Percentiles rank a stretch among this genome's conserved stretches.
phyloP scores from a whole-genome alignment of 305 asterid species.

The Rubia tinctorum region DNA sequence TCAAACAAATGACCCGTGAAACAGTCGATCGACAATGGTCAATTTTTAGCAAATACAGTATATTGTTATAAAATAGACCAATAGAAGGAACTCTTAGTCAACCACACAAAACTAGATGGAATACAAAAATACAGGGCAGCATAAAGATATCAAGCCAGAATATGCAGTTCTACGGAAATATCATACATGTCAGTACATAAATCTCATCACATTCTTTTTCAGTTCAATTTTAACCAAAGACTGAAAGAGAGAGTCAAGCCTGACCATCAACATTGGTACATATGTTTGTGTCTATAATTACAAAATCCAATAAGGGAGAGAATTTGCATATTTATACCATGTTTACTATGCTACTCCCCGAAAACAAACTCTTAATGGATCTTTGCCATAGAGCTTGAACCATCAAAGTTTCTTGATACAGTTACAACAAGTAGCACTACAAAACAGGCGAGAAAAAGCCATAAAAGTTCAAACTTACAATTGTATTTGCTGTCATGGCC shows the following conservation, averaged over 20 bases:
- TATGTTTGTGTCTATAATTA: background rate
- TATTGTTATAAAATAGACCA: background rate
- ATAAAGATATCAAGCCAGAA: background rate
- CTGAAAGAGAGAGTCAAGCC: background rate
- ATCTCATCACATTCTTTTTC: background rate
- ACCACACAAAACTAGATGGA: background rate
- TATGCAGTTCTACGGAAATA: background rate
- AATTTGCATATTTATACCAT: background rate
- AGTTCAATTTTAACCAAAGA: background rate
- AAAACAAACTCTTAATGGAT: background rate
- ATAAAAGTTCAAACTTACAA: constrained; percentile 45
- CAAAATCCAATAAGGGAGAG: background rate
- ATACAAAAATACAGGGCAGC: background rate
- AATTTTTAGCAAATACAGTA: background rate
- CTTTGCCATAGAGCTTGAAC: background rate
- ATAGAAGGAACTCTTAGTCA: background rate
- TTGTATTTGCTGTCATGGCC: constrained; percentile 95
- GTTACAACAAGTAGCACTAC: background rate
- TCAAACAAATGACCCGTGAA: background rate
- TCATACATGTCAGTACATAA: too few species aligned
- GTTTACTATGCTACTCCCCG: too few species aligned
- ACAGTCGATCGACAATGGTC: background rate
- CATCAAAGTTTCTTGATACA: background rate
- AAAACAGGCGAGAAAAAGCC: background rate
- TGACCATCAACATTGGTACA: background rate